A percentile compares a stretch with the other conserved stretches of the same genome.
phyloP scores from a whole-genome alignment of 371 early-diverging fungal genomes.

The Mortierella sp. region DNA sequence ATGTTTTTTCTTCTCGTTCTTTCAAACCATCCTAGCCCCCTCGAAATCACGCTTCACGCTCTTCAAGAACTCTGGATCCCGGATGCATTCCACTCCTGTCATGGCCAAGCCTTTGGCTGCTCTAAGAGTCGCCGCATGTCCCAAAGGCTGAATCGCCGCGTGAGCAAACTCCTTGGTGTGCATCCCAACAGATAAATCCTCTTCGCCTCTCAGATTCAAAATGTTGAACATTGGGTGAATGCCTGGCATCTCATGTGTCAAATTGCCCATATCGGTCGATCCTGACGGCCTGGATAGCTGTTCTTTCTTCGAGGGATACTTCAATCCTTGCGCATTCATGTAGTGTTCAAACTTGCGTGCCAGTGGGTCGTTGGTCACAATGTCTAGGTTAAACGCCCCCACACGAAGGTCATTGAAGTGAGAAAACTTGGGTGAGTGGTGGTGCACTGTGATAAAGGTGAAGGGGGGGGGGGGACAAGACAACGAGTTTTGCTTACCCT shows the following conservation, averaged over 20 bases:
- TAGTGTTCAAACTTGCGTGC: constrained; percentile 57
- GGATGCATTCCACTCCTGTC: constrained; percentile 54
- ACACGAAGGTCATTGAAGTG: too few relatives aligned
- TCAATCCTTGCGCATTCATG: constrained; percentile 50
- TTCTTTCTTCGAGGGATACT: constrained; percentile 31
- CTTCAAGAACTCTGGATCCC: constrained; percentile 49
- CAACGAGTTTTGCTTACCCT: constrained; percentile 12
- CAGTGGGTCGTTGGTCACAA: constrained; percentile 59
- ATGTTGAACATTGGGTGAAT: constrained; percentile 68
- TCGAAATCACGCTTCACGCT: constrained; percentile 53
- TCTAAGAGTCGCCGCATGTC: constrained; percentile 62
- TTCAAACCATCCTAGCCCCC: too few relatives aligned
- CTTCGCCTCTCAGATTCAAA: constrained; percentile 46
- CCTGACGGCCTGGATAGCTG: constrained; percentile 50
- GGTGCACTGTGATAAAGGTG: too few relatives aligned
- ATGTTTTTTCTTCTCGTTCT: too few relatives aligned
- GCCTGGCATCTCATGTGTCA: constrained; percentile 64
- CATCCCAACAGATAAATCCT: constrained; percentile 47
- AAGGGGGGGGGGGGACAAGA: constrained; percentile 5
- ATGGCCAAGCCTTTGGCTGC: constrained; percentile 61
- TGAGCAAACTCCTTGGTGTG: constrained; percentile 63
- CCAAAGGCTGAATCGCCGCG: constrained; percentile 56
- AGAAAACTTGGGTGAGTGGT: too few relatives aligned
- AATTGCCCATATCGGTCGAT: constrained; percentile 71
- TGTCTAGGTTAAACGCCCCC: constrained; percentile 57